Percentiles rank a stretch among this genome's conserved stretches.
These are phyloP conservation scores for Macrolepiota albuminosa DNA, from an alignment of 768 basidiomycete genomes.

Conservation along the genomic window DNA sequence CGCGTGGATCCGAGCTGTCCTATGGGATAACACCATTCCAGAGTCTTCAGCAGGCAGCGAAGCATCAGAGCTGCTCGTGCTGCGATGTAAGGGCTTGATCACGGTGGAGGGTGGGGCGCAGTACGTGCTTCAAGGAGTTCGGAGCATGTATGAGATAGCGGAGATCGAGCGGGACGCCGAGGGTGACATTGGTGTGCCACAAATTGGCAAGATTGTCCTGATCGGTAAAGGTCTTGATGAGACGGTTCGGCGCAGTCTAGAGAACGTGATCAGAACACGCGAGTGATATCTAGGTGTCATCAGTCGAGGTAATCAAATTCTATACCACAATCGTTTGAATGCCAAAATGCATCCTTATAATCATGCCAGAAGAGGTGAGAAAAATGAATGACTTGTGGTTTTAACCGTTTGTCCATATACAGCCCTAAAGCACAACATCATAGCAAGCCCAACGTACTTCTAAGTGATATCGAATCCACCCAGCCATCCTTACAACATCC, in stretches of 20 bases:
- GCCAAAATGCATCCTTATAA: neutral
- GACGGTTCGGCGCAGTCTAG: slow-evolving; percentile 49
- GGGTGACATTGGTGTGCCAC: slow-evolving; percentile 44
- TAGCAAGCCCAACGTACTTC: neutral
- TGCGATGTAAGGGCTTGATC: slow-evolving; percentile 90
- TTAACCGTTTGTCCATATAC: neutral
- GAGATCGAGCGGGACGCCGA: slow-evolving; percentile 39
- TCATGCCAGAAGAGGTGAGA: neutral
- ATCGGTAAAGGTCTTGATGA: slow-evolving; percentile 79
- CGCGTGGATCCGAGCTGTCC: slow-evolving; percentile 70
- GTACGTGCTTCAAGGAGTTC: slow-evolving; percentile 86
- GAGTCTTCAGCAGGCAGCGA: slow-evolving; percentile 18
- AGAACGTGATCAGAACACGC: slow-evolving; percentile 19
- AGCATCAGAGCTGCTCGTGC: slow-evolving; percentile 42
- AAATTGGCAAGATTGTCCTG: slow-evolving; percentile 76
- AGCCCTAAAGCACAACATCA: neutral
- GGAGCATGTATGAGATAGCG: slow-evolving; percentile 81
- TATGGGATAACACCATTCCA: slow-evolving; percentile 74
- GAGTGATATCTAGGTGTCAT: neutral
- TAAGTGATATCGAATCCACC: neutral
- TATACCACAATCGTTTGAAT: neutral
- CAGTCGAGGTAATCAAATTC: too few species aligned
- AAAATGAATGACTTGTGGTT: neutral
- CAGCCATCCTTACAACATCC: slow-evolving; percentile 4
- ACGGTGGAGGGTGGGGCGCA: slow-evolving; percentile 45